These are phyloP conservation scores for Aspergillus cejpii DNA, from an alignment of 2,329 filamentous ascomycete genomes.

Conservation along the genomic window DNA sequence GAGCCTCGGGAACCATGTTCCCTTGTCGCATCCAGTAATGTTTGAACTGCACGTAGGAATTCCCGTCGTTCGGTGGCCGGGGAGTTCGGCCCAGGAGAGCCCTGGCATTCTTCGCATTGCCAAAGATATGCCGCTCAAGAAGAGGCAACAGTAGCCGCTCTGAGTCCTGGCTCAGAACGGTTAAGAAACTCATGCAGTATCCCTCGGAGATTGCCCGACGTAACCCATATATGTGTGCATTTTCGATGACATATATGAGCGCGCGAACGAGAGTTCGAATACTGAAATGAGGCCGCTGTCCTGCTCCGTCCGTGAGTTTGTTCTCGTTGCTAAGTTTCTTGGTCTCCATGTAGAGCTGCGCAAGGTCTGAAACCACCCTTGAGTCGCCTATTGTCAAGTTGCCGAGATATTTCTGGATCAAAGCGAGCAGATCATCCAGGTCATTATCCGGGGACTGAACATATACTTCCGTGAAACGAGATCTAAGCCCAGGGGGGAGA, in stretches of 20 bases:
- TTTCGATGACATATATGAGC: slow-evolving; percentile 77
- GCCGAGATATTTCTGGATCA: slow-evolving; percentile 83
- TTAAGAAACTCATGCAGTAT: slow-evolving; percentile 96
- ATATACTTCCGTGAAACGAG: slow-evolving; percentile 92
- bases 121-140: slow-evolving; percentile 73
- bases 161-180: slow-evolving; percentile 74
- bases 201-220: slow-evolving; percentile 86
- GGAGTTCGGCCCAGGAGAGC: slow-evolving; percentile 72
- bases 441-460: slow-evolving; percentile 85
- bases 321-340: slow-evolving; percentile 76
- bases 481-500: slow-evolving; percentile 77
- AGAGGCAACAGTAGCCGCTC: slow-evolving; percentile 71
- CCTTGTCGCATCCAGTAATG: slow-evolving; percentile 90
- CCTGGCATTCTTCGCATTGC: slow-evolving; percentile 60
- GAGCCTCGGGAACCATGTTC: slow-evolving; percentile 56
- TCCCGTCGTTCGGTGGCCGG: slow-evolving; percentile 67
- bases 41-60: slow-evolving; percentile 72
- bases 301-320: slow-evolving; percentile 84
- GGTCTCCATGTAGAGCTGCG: slow-evolving; percentile 78
- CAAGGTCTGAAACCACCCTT: slow-evolving; percentile 70
- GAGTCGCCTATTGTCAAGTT: slow-evolving; percentile 64
- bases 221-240: slow-evolving; percentile 75
- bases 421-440: slow-evolving; percentile 74
- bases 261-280: slow-evolving; percentile 87
- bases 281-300: slow-evolving; percentile 95